phyloP scores from a whole-genome alignment of 1,139 yeast species.

The Diutina siamensis region DNA sequence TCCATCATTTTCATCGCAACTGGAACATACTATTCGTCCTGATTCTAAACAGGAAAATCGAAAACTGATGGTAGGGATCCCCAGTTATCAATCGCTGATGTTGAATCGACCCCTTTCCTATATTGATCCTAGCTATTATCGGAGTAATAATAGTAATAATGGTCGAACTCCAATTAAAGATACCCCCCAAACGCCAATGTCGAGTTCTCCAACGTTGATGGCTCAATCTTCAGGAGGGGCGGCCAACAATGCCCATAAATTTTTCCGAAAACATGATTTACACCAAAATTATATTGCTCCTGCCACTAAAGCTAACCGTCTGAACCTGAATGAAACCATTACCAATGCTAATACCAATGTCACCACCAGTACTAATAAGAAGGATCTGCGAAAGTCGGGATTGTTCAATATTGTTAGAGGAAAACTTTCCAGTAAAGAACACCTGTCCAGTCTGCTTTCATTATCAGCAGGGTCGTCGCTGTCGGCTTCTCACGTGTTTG shows the following conservation, averaged over 20 bases:
- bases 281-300: constrained; percentile 2
- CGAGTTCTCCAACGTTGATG: neutral
- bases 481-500: neutral
- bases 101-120: neutral
- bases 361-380: neutral
- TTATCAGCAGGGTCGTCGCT: neutral
- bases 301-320: constrained; percentile 45
- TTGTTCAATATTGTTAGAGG: constrained; percentile 1
- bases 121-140: constrained; percentile 1
- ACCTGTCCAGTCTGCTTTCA: too few species aligned
- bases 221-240: too few species aligned
- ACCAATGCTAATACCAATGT: neutral
- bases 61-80: neutral
- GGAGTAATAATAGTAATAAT: neutral
- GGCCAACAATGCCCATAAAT: constrained; percentile 24
- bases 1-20: neutral
- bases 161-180: neutral
- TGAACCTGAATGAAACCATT: constrained; percentile 8
- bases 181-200: neutral
- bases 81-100: neutral
- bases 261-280: constrained; percentile 34
- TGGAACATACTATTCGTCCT: neutral
- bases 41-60: neutral
- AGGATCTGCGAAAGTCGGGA: constrained; percentile 2
- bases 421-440: constrained; percentile 2